Conservation (phyloP, 1,284 basidiomycete species). For the Coriolopsis trogii region DNA sequence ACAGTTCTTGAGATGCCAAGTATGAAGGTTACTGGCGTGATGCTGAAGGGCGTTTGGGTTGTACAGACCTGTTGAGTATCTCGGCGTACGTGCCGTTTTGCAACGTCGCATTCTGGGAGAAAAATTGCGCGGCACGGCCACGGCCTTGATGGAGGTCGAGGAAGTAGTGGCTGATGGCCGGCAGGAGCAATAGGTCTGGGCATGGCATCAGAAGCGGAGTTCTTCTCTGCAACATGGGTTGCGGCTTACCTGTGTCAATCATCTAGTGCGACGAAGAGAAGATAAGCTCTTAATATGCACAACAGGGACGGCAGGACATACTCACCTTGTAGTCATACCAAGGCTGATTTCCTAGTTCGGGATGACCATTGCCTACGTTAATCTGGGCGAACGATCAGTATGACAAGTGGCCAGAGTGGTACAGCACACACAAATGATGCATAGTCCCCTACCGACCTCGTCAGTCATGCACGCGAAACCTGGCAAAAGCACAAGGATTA, state of each 20-base stretch:
- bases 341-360: constrained; percentile 41
- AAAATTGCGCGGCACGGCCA: constrained; percentile 27
- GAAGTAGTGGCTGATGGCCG: constrained; percentile 44
- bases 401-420: neutral
- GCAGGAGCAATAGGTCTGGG: constrained; percentile 43
- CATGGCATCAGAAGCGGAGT: no score
- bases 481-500: no score
- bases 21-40: constrained; percentile 29
- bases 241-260: constrained; percentile 18
- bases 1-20: constrained; percentile 25
- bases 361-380: constrained; percentile 40
- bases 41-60: neutral
- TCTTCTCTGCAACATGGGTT: no score
- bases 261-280: constrained; percentile 1
- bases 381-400: constrained; percentile 21
- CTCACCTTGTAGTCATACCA: constrained; percentile 41
- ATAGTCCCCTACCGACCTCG: constrained; percentile 9
- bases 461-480: no score
- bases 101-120: constrained; percentile 35
- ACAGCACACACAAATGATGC: constrained; percentile 12
- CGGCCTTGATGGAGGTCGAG: constrained; percentile 38
- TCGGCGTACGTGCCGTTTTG: constrained; percentile 41
- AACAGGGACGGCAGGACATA: neutral
- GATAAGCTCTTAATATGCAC: neutral
- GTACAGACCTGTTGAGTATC: constrained; percentile 37